phyloP scores from a whole-genome alignment of 1,139 yeast genomes.

The Pichia sp. region DNA sequence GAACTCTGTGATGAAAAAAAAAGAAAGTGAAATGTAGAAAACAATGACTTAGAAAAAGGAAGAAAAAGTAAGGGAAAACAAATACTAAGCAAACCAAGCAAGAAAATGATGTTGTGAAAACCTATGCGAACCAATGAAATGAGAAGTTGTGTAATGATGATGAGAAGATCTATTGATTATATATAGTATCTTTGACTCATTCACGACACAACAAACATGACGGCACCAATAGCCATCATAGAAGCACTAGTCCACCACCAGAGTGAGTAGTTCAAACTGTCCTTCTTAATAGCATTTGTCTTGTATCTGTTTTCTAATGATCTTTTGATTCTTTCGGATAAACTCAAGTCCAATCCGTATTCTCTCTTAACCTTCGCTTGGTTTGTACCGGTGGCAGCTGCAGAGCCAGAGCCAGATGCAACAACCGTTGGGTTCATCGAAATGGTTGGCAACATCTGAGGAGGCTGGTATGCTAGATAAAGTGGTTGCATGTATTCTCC shows the following conservation, averaged over 20 bases:
- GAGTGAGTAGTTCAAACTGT: conserved; percentile 43
- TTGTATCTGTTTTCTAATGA: conserved; percentile 74
- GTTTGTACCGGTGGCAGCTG: conserved; percentile 27
- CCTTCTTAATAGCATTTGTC: conserved; percentile 64
- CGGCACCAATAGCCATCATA: conserved; percentile 40
- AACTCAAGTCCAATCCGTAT: conserved; percentile 16
- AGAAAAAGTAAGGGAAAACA: not conserved
- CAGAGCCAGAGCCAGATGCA: conserved; percentile 38
- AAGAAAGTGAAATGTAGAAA: not conserved
- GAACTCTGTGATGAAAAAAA: not conserved
- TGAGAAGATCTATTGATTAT: not conserved
- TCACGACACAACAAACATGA: conserved; percentile 18
- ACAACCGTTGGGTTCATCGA: conserved; percentile 81
- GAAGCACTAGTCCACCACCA: conserved; percentile 48
- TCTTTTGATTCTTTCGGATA: conserved; percentile 51
- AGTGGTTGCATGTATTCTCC: conserved; percentile 83
- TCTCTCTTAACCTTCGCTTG: conserved; percentile 10
- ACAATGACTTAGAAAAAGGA: not conserved
- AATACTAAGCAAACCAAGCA: not conserved
- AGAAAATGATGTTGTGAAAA: not conserved
- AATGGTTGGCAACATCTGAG: conserved; percentile 90
- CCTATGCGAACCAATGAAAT: conserved; percentile 2
- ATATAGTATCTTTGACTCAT: not conserved
- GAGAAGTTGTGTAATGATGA: not conserved
- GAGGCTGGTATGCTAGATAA: conserved; percentile 88